These are phyloP conservation scores for Samsoniella hepiali DNA, from an alignment of 2,329 filamentous ascomycete genomes.

Conservation along the genomic window DNA sequence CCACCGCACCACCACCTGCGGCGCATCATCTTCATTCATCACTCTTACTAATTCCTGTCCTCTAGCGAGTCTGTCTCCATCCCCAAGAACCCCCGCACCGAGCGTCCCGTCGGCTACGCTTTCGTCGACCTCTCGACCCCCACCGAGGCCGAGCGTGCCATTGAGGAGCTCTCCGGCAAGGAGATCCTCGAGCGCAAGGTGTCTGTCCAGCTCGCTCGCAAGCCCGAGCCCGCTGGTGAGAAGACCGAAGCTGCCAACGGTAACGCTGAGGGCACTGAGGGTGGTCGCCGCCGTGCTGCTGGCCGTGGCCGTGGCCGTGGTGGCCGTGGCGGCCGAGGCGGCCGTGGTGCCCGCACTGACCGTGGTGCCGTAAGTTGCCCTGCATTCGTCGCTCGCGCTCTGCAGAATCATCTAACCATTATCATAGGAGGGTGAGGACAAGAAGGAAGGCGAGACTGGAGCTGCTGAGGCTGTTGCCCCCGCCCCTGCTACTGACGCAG, in stretches of 20 bases:
- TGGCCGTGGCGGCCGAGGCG: conserved; percentile 63
- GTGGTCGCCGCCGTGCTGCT: conserved; percentile 59
- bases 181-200: conserved; percentile 99
- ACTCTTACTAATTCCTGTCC: conserved; percentile 27
- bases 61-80: conserved; percentile 95
- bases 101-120: conserved; percentile 96
- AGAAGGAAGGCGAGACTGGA: conserved; percentile 45
- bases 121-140: conserved; percentile 97
- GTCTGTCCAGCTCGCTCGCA: conserved; percentile 96
- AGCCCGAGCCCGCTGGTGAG: conserved; percentile 82
- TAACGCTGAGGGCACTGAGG: conserved; percentile 69
- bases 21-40: conserved; percentile 1
- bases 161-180: conserved; percentile 92
- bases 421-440: conserved; percentile 39
- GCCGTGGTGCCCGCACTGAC: conserved; percentile 53
- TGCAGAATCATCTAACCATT: neutral
- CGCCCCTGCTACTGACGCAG: conserved; percentile 44
- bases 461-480: conserved; percentile 32
- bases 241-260: conserved; percentile 72
- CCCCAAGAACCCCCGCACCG: conserved; percentile 98
- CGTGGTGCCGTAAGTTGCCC: conserved; percentile 41
- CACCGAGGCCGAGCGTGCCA: conserved; percentile 91
- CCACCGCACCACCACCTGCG: neutral
- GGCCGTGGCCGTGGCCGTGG: conserved; percentile 66
- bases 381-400: neutral